Base-by-base conservation (phyloP, 805 yeast species). In the Pichia insulana region DNA sequence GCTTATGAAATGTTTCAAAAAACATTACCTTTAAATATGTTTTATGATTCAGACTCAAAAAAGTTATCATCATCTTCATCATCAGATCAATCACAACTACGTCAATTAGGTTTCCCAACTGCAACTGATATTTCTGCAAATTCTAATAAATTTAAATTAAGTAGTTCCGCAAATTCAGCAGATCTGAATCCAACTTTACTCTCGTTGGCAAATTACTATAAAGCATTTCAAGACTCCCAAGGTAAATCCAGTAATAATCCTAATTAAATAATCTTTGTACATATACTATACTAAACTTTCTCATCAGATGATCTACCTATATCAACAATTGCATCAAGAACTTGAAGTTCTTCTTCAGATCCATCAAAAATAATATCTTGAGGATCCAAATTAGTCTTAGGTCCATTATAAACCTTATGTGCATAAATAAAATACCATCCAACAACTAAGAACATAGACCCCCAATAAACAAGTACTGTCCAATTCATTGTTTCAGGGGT, bases 1-100 rank as follows among this genome's bases (percentile, higher is more conserved):
- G 89, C 96, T 20, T 90, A 92, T 65, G 98, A 90, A 64, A 63
- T 92, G 28, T 79, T 90, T 63, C 95, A 90, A 61, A 75, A 71
- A 37, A 55, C 80, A 54, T 69, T 87, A 64, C 96, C 96, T 37
- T 73, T 83, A 50, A 78, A 68, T 63, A 48, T 54, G 36, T 52
- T 62, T 44, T 62, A 61, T 43, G 46, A 48, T n/a, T 26, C 36
- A 2, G 39, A 40, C 6, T 26, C 11, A 16, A 32, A 30, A 20
- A 55, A 61, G 3, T 57, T 55, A 35, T 60, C 61, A 13, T 11
- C 34, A 28, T 25, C 28, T 4, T 57, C 56, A 35, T 60, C 61
- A 13, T 11, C 34, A 28, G 25, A 28, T 3, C 27, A 22, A 13
- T 16, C 36, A 17, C 13, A 37, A 16, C 8, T 38, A 26, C n/a